These are phyloP conservation scores for Boletus sp. DNA, from an alignment of 768 basidiomycete genomes.

Conservation along the genomic window DNA sequence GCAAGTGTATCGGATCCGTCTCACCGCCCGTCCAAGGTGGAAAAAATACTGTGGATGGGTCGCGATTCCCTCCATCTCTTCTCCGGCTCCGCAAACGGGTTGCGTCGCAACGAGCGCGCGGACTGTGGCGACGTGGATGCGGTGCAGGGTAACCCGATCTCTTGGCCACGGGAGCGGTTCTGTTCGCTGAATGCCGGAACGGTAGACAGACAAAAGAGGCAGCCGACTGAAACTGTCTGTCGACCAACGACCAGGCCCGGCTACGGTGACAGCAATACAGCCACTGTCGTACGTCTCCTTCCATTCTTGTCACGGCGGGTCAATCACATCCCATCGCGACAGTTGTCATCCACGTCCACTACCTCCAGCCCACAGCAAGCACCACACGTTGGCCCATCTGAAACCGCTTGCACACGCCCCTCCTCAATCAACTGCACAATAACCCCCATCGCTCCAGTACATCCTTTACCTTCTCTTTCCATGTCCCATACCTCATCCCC, in stretches of 20 bases:
- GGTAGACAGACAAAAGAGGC: conserved; percentile 18
- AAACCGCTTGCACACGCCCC: conserved; percentile 21
- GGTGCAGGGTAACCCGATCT: conserved; percentile 22
- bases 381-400: background rate
- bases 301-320: background rate
- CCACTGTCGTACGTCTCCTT: conserved; percentile 16
- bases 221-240: conserved; percentile 8
- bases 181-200: background rate
- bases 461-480: conserved; percentile 22
- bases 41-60: conserved; percentile 31
- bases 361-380: conserved; percentile 17
- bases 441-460: conserved; percentile 38
- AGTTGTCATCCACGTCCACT: conserved; percentile 15
- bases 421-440: conserved; percentile 25
- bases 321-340: conserved; percentile 16
- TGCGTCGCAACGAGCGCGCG: conserved; percentile 13
- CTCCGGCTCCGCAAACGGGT: conserved; percentile 12
- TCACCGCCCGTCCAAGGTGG: conserved; percentile 30
- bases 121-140: conserved; percentile 19
- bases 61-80: conserved; percentile 31
- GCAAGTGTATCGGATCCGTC: conserved; percentile 2
- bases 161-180: background rate
- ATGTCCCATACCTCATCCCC: conserved; percentile 18
- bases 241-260: conserved; percentile 6
- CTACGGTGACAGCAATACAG: conserved; percentile 22